These are phyloP conservation scores for Trichophyton benhamiae DNA, from an alignment of 2,329 filamentous ascomycete species.

Conservation along the genomic window DNA sequence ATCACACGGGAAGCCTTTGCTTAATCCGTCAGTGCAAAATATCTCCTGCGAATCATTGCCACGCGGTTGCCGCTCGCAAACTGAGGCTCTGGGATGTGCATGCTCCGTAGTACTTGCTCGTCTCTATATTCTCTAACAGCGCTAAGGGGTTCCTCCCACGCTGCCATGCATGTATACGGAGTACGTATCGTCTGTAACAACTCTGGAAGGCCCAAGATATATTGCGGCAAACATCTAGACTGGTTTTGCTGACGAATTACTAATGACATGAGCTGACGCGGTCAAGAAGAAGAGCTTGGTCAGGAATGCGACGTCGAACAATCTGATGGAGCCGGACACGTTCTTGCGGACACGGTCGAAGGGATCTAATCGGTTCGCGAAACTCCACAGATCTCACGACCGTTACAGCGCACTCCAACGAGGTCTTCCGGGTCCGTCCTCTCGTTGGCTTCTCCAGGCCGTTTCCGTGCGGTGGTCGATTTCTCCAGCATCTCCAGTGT, in stretches of 20 bases:
- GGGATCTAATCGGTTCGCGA: neutral
- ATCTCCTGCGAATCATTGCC: neutral
- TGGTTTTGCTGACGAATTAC: conserved; percentile 1
- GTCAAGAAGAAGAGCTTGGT: neutral
- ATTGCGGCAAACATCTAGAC: neutral
- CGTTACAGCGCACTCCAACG: neutral
- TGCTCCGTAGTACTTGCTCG: neutral
- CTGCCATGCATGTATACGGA: neutral
- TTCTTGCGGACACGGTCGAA: neutral
- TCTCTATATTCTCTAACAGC: neutral
- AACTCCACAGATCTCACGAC: neutral
- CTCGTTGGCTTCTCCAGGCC: neutral
- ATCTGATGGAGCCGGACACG: neutral
- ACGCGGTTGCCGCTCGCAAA: neutral
- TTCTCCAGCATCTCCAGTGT: neutral
- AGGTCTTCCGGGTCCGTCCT: neutral
- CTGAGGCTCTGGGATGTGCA: neutral
- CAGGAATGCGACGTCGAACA: neutral
- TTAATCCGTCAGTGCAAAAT: neutral
- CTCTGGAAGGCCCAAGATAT: neutral
- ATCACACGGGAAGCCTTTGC: neutral
- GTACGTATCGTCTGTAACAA: neutral
- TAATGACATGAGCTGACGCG: neutral
- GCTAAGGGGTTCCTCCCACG: neutral
- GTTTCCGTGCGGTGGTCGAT: neutral